These are phyloP conservation scores for Fusarium domesticum DNA, from an alignment of 2,329 filamentous ascomycete genomes.

Conservation along the genomic window DNA sequence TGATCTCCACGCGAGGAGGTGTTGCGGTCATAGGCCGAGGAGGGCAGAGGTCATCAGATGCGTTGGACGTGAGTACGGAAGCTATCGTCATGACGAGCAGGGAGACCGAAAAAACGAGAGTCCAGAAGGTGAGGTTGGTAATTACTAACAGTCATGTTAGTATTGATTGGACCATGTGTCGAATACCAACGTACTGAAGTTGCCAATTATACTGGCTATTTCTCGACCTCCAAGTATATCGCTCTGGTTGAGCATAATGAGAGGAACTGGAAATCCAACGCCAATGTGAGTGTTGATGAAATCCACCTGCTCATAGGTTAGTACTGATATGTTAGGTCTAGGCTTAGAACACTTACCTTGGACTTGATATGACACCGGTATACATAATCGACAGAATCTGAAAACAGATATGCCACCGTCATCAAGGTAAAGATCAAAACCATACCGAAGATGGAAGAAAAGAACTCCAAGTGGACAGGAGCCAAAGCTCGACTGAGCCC, in stretches of 20 bases:
- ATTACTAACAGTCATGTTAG: constrained; percentile 29
- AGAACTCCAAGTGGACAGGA: constrained; percentile 38
- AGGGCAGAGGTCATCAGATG: constrained; percentile 7
- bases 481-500: constrained; percentile 39
- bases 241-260: constrained; percentile 44
- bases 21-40: constrained; percentile 1
- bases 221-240: constrained; percentile 31
- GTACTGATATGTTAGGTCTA: neutral
- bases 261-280: constrained; percentile 49
- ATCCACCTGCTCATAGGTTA: constrained; percentile 39
- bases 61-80: constrained; percentile 4
- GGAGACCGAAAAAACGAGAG: constrained; percentile 28
- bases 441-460: constrained; percentile 50
- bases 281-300: constrained; percentile 52
- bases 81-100: constrained; percentile 18
- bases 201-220: constrained; percentile 43
- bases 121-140: constrained; percentile 38
- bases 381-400: constrained; percentile 19
- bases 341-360: constrained; percentile 27
- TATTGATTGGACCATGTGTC: neutral
- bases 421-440: constrained; percentile 37
- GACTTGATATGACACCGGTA: constrained; percentile 34
- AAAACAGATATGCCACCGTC: constrained; percentile 23
- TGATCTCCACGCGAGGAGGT: constrained; percentile 12
- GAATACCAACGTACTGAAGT: constrained; percentile 39